phyloP scores from a whole-genome alignment of 2,329 filamentous ascomycete genomes.

The Apiospora malaysiana region DNA sequence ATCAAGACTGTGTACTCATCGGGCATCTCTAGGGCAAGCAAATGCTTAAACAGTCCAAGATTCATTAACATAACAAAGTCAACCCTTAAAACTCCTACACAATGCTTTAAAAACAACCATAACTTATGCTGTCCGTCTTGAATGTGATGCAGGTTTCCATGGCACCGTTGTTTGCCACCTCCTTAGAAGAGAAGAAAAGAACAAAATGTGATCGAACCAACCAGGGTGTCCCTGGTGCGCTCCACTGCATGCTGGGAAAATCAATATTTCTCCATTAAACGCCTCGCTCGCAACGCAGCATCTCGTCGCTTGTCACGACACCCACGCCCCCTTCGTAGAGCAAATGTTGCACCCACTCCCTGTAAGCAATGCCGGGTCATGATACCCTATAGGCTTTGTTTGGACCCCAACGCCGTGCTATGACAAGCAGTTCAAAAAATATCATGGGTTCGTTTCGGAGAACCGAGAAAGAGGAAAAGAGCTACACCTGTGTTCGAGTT shows the following conservation, averaged over 20 bases:
- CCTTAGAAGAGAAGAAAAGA: neutral
- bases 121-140: conserved; percentile 9
- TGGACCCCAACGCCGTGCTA: conserved; percentile 10
- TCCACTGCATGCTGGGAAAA: neutral
- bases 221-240: neutral
- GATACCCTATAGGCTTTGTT: conserved; percentile 6
- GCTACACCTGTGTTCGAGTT: neutral
- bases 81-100: conserved; percentile 8
- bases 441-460: neutral
- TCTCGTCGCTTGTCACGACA: neutral
- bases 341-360: neutral
- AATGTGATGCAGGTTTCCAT: conserved; percentile 4
- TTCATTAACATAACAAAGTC: neutral
- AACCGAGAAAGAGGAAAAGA: neutral
- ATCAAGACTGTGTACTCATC: neutral
- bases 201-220: neutral
- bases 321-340: neutral
- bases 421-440: conserved; percentile 11
- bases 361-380: conserved; percentile 6
- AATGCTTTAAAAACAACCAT: conserved; percentile 8
- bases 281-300: conserved; percentile 2
- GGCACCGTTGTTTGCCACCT: conserved; percentile 5
- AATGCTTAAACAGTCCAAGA: neutral
- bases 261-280: conserved; percentile 15
- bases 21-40: neutral